Evolutionary conservation across 164 flowering plant species (phyloP).

Genomic region (Stephania cephalantha): DNA sequence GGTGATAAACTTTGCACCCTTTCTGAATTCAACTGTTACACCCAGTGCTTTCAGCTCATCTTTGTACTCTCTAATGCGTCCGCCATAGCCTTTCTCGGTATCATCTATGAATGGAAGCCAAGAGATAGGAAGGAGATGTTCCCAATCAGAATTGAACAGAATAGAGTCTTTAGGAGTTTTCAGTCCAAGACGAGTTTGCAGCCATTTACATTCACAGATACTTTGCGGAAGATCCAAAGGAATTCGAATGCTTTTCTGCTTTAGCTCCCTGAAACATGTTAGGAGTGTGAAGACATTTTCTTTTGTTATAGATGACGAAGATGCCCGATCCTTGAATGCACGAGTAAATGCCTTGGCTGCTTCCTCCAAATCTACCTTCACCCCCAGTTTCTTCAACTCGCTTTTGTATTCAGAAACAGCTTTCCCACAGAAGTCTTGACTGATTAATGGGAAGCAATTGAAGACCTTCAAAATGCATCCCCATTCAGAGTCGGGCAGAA

Average conservation of each 20-base stretch:
- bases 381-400: slow-evolving; percentile 36
- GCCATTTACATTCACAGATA: slow-evolving; percentile 42
- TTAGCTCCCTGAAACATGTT: slow-evolving; percentile 34
- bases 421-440: slow-evolving; percentile 33
- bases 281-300: slow-evolving; percentile 36
- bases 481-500: slow-evolving; percentile 43
- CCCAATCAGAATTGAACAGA: slow-evolving; percentile 43
- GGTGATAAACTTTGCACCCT: slow-evolving; percentile 32
- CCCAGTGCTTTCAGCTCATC: slow-evolving; percentile 42
- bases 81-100: slow-evolving; percentile 29
- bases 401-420: slow-evolving; percentile 18
- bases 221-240: slow-evolving; percentile 29
- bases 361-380: slow-evolving; percentile 40
- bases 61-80: slow-evolving; percentile 30
- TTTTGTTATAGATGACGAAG: slow-evolving; percentile 18
- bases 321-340: slow-evolving; percentile 30
- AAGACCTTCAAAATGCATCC: slow-evolving; percentile 45
- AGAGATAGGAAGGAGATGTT: slow-evolving; percentile 29
- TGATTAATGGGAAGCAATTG: slow-evolving; percentile 34
- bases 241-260: slow-evolving; percentile 6
- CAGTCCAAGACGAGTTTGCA: slow-evolving; percentile 45
- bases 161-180: slow-evolving; percentile 42
- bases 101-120: slow-evolving; percentile 53
- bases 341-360: slow-evolving; percentile 37
- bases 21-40: slow-evolving; percentile 29